Conservation (phyloP, 2,329 filamentous ascomycete genomes). For the Hymenoscyphus infarciens region DNA sequence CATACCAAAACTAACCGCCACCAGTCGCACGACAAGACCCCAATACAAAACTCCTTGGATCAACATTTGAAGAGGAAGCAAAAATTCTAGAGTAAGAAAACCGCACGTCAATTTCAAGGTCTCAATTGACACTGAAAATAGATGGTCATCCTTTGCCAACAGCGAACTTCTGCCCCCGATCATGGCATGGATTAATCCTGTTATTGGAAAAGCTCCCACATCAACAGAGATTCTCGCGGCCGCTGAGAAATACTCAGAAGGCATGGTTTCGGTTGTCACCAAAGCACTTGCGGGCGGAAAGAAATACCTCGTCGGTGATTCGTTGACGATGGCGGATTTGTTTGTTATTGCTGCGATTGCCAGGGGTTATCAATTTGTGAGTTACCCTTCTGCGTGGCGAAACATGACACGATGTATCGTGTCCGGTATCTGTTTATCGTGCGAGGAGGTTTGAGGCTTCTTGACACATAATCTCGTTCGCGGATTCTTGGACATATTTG, state of each 20-base stretch:
- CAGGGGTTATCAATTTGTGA: slow-evolving; percentile 25
- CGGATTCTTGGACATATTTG: no score
- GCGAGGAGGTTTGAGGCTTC: no score
- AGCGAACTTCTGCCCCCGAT: slow-evolving; percentile 26
- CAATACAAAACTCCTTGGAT: slow-evolving; percentile 20
- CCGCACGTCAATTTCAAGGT: not conserved
- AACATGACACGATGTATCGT: no score
- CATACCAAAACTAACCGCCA: not conserved
- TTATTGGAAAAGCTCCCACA: slow-evolving; percentile 21
- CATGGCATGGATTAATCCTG: slow-evolving; percentile 27
- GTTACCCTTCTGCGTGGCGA: not conserved
- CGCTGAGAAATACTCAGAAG: slow-evolving; percentile 21
- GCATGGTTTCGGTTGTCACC: slow-evolving; percentile 21
- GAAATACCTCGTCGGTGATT: slow-evolving; percentile 21
- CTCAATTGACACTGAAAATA: slow-evolving; percentile 4
- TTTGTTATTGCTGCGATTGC: slow-evolving; percentile 25
- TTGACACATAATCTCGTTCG: no score
- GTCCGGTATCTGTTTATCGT: no score
- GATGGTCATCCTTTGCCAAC: slow-evolving; percentile 26
- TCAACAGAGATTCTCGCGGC: slow-evolving; percentile 22
- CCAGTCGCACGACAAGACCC: slow-evolving; percentile 26
- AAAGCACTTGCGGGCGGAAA: slow-evolving; percentile 21
- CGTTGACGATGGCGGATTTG: slow-evolving; percentile 22
- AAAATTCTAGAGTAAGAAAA: slow-evolving; percentile 17
- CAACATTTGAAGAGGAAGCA: slow-evolving; percentile 23